phyloP scores from a whole-genome alignment of 352 stramenopile species.

The Pythium folliculosum region DNA sequence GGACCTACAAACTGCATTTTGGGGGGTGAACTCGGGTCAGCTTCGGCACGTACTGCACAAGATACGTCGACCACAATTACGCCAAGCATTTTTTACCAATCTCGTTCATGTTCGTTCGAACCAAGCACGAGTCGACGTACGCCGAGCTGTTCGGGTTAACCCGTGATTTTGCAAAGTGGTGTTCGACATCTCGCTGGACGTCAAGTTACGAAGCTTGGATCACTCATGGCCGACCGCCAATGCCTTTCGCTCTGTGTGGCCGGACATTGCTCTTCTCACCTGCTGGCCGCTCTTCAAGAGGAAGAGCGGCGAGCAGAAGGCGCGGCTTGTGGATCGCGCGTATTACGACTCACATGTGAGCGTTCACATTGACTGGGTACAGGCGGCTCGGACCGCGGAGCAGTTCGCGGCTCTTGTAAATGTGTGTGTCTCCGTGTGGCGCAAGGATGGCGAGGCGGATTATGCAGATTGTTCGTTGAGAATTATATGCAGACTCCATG shows the following conservation, averaged over 20 bases:
- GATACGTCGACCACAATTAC: conserved; percentile 15
- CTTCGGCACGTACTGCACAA: conserved; percentile 33
- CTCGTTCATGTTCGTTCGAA: conserved; percentile 31
- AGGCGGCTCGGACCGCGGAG: neutral
- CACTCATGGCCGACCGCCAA: conserved; percentile 20
- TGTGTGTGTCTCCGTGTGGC: neutral
- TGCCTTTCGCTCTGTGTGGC: conserved; percentile 25
- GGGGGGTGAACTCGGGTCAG: conserved; percentile 29
- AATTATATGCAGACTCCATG: neutral
- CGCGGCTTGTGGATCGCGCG: too few relatives aligned
- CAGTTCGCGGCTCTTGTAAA: neutral
- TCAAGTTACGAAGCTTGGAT: conserved; percentile 26
- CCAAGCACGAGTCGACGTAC: conserved; percentile 24
- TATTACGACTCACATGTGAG: neutral
- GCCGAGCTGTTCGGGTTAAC: conserved; percentile 20
- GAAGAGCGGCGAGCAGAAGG: neutral
- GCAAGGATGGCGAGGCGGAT: neutral
- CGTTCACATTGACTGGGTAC: neutral
- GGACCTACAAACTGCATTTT: conserved; percentile 27
- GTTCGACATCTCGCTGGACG: conserved; percentile 19
- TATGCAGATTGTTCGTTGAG: conserved; percentile 1
- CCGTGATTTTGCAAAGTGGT: conserved; percentile 5
- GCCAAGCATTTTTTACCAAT: conserved; percentile 33
- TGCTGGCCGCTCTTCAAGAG: neutral
- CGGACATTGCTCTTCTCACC: conserved; percentile 14